phyloP scores from a whole-genome alignment of 2,329 filamentous ascomycete species.

The Ciborinia camelliae region DNA sequence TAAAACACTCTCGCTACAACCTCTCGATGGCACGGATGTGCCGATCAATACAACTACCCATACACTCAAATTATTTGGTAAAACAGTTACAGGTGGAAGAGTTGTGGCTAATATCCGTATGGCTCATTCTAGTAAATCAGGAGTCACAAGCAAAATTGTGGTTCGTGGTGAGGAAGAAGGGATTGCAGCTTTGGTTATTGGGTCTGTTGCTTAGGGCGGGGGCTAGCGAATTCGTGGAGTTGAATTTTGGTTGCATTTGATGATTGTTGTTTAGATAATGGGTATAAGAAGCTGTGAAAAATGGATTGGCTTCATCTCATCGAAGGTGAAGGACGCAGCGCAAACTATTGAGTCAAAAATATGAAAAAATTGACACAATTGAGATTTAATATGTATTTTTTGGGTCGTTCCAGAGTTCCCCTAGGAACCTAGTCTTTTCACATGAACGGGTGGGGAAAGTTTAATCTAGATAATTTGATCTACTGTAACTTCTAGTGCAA shows the following conservation, averaged over 20 bases:
- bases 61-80: constrained; percentile 92
- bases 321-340: constrained; percentile 21
- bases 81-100: constrained; percentile 85
- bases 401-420: background rate
- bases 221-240: constrained; percentile 31
- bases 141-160: constrained; percentile 93
- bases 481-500: background rate
- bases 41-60: constrained; percentile 86
- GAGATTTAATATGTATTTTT: background rate
- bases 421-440: background rate
- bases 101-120: constrained; percentile 87
- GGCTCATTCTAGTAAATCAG: constrained; percentile 88
- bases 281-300: constrained; percentile 23
- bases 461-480: background rate
- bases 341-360: constrained; percentile 17
- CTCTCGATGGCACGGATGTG: constrained; percentile 90
- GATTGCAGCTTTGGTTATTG: constrained; percentile 79
- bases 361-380: constrained; percentile 15
- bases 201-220: constrained; percentile 61
- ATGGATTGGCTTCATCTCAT: constrained; percentile 19
- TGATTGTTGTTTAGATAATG: constrained; percentile 34
- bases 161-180: constrained; percentile 91
- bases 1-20: constrained; percentile 83
- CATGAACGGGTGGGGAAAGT: background rate
- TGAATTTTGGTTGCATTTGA: constrained; percentile 29